A percentile compares a stretch with the other conserved stretches of the same genome.
phyloP scores from a whole-genome alignment of 176 grass and related monocot genomes.

The Melocanna baccifera region DNA sequence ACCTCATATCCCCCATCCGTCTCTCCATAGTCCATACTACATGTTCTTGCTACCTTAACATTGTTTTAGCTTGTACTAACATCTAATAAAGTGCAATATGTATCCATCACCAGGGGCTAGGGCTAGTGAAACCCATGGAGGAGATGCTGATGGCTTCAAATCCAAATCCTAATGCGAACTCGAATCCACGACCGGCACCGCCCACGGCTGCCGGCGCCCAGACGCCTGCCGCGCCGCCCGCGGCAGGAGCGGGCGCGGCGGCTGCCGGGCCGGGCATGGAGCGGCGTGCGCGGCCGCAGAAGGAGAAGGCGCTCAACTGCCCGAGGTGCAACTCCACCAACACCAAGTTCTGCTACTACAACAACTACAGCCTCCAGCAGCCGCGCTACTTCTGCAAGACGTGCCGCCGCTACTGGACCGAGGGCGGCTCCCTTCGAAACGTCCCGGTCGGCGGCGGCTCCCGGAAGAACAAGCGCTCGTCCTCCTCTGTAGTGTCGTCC shows the following conservation, averaged over 20 bases:
- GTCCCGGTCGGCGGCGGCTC: conserved; percentile 87
- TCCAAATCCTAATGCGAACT: conserved; percentile 41
- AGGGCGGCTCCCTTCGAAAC: conserved; percentile 84
- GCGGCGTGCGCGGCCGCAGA: conserved; percentile 58
- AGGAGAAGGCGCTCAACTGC: conserved; percentile 80
- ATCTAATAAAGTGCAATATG: conserved; percentile 35
- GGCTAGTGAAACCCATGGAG: conserved; percentile 85
- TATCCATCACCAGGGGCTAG: conserved; percentile 55
- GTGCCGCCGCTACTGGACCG: conserved; percentile 91
- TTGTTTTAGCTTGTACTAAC: conserved; percentile 8
- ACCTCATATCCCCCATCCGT: background rate
- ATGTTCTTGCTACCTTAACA: conserved; percentile 39
- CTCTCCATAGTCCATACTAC: background rate
- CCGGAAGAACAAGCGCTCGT: conserved; percentile 77
- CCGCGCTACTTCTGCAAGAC: conserved; percentile 98
- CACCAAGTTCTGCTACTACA: conserved; percentile 99
- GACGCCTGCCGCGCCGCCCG: background rate
- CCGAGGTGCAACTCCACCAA: conserved; percentile 87
- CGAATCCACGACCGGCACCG: conserved; percentile 4
- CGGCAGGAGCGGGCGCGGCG: conserved; percentile 31
- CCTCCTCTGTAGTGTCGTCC: conserved; percentile 39
- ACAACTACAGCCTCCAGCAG: conserved; percentile 91
- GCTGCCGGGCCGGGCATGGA: conserved; percentile 26
- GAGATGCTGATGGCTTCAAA: conserved; percentile 56
- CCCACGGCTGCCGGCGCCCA: conserved; percentile 15